Base-by-base conservation (phyloP, 2,329 filamentous ascomycete genomes). In the Shiraia sp. region DNA sequence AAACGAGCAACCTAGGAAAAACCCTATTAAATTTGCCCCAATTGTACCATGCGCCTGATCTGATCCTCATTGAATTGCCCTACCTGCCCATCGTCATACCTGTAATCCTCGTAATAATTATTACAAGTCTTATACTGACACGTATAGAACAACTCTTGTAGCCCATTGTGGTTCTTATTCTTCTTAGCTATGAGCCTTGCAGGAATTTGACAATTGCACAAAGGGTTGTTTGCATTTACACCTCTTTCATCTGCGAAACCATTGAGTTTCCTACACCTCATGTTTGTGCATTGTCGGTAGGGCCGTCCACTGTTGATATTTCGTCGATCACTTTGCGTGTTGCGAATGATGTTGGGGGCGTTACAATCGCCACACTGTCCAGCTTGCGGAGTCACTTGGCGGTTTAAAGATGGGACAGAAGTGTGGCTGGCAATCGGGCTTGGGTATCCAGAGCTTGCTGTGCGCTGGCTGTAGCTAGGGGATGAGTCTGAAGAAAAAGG, bases 161-260 rank as follows among this genome's bases (percentile, higher is more conserved):
- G 25, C 2, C 26, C 25, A 22, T n/a, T 7, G 19, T 19, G 16
- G 26, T 32, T 38, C 7, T 14, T 15, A 17, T 8, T 17, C 6
- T 25, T 24, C 19, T 15, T 31, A 2, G 36, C 17, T 14, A 22
- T 12, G 7, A 38, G 19, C 13, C 28, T 30, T 6, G 36, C 31
- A 10, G 9, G 36, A 4, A 24, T 24, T 12, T 25, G 4, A 19
- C 27, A 38, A 15, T 16, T 9, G 10, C 36, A 38, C 10, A 15
- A 10, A 12, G 36, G 36, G 15, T 38, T 38, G 7, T n/a, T 16
- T 16, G 28, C 19, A 10, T 38, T 38, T 10, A 38, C 9, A 10
- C 36, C 36, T 7, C 36, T 27, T n/a, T 25, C 16, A 10, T 38
- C 36, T 6, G 28, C 17, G 13, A 38, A 38, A 13, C 36, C 36